Conservation (phyloP, 2,329 filamentous ascomycete genomes). For the Cercospora citrullina region DNA sequence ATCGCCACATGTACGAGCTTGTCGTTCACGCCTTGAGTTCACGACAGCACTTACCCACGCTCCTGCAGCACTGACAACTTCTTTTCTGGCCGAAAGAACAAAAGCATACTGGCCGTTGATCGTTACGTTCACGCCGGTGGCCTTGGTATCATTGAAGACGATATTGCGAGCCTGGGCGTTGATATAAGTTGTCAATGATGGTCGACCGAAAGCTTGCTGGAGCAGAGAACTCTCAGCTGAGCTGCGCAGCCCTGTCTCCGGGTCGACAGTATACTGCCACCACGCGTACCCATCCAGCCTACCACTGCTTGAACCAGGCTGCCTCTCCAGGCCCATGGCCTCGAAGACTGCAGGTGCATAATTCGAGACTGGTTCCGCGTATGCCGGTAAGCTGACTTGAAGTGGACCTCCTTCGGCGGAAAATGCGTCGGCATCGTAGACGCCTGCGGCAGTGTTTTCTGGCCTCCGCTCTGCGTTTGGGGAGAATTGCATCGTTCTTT, state of each 20-base stretch:
- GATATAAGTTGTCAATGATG: conserved; percentile 36
- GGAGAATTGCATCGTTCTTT: conserved; percentile 35
- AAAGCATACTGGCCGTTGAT: conserved; percentile 30
- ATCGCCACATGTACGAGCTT: neutral
- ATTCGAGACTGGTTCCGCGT: conserved; percentile 33
- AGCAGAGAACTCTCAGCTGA: conserved; percentile 35
- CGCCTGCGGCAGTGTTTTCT: conserved; percentile 16
- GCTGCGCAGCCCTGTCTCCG: conserved; percentile 30
- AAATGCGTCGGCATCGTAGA: conserved; percentile 11
- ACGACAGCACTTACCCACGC: conserved; percentile 14
- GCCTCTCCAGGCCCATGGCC: conserved; percentile 32
- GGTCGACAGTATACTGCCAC: conserved; percentile 37
- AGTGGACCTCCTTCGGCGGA: conserved; percentile 35
- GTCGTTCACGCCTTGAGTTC: neutral
- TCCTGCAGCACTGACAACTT: conserved; percentile 39
- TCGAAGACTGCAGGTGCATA: conserved; percentile 34
- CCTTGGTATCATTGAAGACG: conserved; percentile 33
- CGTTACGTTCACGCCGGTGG: conserved; percentile 32
- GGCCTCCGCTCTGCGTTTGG: conserved; percentile 18
- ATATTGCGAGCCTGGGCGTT: conserved; percentile 39
- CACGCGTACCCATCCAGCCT: conserved; percentile 27
- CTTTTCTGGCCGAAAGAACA: conserved; percentile 35
- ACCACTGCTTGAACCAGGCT: conserved; percentile 35
- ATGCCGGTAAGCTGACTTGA: conserved; percentile 38
- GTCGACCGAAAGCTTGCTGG: conserved; percentile 20